A percentile compares a stretch with the other conserved stretches of the same genome.
These are phyloP conservation scores for Cyberlindnera maritima DNA, from an alignment of 805 yeast genomes.

Conservation along the genomic window DNA sequence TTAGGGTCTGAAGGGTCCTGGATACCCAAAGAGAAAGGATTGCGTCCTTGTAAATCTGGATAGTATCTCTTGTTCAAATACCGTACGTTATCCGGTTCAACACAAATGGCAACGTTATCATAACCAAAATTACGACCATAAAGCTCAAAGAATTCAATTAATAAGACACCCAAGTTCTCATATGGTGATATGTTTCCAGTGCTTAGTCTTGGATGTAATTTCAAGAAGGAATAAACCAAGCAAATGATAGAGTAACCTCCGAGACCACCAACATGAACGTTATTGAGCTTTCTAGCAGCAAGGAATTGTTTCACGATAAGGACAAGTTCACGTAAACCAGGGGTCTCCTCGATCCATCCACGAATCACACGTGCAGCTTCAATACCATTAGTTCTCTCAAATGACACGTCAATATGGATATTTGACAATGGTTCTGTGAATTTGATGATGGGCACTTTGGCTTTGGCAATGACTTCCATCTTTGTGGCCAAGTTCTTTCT, in stretches of 20 bases:
- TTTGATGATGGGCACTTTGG: constrained; percentile 93
- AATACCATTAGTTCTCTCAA: constrained; percentile 80
- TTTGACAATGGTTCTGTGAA: constrained; percentile 70
- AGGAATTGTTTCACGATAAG: constrained; percentile 83
- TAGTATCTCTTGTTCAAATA: constrained; percentile 59
- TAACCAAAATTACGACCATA: constrained; percentile 90
- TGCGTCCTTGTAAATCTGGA: constrained; percentile 51
- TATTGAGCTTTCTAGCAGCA: constrained; percentile 71
- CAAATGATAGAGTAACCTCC: constrained; percentile 96
- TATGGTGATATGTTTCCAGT: constrained; percentile 63
- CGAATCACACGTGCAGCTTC: constrained; percentile 78
- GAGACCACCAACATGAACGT: constrained; percentile 89
- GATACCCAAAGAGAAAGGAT: constrained; percentile 65
- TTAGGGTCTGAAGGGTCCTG: constrained; percentile 84
- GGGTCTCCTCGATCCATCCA: constrained; percentile 67
- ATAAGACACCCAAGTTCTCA: constrained; percentile 78
- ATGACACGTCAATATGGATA: constrained; percentile 85
- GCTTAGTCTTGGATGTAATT: constrained; percentile 72
- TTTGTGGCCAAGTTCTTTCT: constrained; percentile 59
- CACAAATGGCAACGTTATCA: constrained; percentile 70
- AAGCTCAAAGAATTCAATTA: constrained; percentile 89
- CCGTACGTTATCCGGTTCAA: constrained; percentile 50
- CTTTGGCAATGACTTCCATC: constrained; percentile 83
- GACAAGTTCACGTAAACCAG: constrained; percentile 81
- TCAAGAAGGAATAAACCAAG: constrained; percentile 72